Evolutionary conservation across 768 basidiomycete genomes (phyloP), one percentile per base, ranked within the genome.

Genomic region (Termitomyces sp.): DNA sequence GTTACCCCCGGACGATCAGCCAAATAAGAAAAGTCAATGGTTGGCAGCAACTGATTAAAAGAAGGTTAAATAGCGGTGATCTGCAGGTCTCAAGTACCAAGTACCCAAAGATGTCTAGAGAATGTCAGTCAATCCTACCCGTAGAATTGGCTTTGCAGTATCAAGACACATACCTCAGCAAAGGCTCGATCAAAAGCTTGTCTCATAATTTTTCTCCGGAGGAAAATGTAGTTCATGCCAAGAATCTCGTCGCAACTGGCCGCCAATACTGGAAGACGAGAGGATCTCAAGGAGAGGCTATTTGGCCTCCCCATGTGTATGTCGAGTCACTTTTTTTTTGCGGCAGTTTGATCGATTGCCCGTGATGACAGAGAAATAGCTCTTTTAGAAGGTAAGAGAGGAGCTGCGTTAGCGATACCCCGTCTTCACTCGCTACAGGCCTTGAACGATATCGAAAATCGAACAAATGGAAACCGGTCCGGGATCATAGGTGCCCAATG

Each of bases 201-300:
- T 77, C 75, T 5, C 75, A 75, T 55, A 68, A 73, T 5, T 72
- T 73, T 13, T 73, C 74, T 2, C 67, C 69, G n/a, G 69, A 74
- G 46, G 72, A 77, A 54, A 70, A 66, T 49, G 58, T 59, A n/a
- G 60, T 62, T 9, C 61, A 68, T 33, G 63, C 61, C 20, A 60
- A 63, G n/a, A 68, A 76, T 64, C 71, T 76, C 59, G 72, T 76
- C 43, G 74, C 77, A 49, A 76, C 70, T 32, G 74, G 74, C 50
- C 74, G 82, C 54, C 80, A 79, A 66, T 77, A 71, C 59, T 84
- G 82, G 80, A 80, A 82, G 61, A 82, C 76, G 35, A 81, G 75
- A 66, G 82, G 79, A 54, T 72, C 74, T 41, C 63, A 66, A 30
- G 50, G 58, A 32, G 82, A 84, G 60, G 77, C 81, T n/a, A 80